Evolutionary conservation across 345 rosid species (phyloP).

Genomic region (Eucalyptus virginea): DNA sequence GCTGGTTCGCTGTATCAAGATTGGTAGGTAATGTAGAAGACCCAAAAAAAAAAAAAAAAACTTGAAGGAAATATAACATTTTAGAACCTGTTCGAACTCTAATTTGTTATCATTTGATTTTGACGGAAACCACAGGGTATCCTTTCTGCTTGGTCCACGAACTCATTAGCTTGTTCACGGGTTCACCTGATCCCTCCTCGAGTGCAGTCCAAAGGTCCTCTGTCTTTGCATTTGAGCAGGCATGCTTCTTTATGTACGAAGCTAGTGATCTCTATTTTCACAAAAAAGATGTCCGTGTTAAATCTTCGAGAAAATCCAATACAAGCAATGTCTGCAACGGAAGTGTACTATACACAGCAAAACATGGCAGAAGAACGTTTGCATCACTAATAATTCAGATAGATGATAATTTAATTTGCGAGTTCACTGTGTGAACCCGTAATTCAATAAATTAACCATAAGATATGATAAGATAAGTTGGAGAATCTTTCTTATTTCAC

Average conservation of each 20-base stretch:
- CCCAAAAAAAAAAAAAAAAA: not conserved
- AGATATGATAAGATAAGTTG: not conserved
- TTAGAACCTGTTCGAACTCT: constrained; percentile 82
- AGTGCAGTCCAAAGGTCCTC: constrained; percentile 88
- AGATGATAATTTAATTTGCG: not conserved
- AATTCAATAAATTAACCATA: not conserved
- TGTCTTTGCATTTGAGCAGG: constrained; percentile 84
- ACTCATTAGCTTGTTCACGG: constrained; percentile 83
- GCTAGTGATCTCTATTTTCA: constrained; percentile 75
- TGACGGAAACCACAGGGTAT: constrained; percentile 78
- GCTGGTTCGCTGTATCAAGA: not conserved
- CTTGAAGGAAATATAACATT: not conserved
- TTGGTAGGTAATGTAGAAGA: not conserved
- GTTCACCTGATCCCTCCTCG: constrained; percentile 81
- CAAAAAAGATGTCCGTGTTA: not conserved
- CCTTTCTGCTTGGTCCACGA: constrained; percentile 91
- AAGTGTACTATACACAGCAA: not conserved
- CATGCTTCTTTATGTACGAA: constrained; percentile 59
- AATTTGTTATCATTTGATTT: constrained; percentile 47
- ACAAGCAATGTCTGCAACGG: not conserved
- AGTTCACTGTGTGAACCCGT: not conserved
- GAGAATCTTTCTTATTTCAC: not conserved
- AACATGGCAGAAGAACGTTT: not conserved
- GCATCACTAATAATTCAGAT: not conserved
- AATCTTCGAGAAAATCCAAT: not conserved